Evolutionary conservation across 164 flowering plant species (phyloP).

Genomic region (grape (Vitis vinifera)): ASM3070453v1 NC_081818.1:18079001-18079500

Average conservation of each 20-base stretch:
- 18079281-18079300: constrained; percentile 13
- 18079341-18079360: constrained; percentile 2
- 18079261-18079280: constrained; percentile 4
- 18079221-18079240: constrained; percentile 33
- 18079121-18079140: no score
- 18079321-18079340: constrained; percentile 26
- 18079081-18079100: no score
- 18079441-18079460: constrained; percentile 23
- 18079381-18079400: constrained; percentile 40
- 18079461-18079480: constrained; percentile 34
- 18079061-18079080: no score
- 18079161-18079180: no score
- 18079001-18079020: no score
- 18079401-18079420: constrained; percentile 22
- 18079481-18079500: constrained; percentile 27
- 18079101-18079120: no score
- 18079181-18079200: no score
- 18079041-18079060: no score
- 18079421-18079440: constrained; percentile 25
- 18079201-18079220: no score
- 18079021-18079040: no score
- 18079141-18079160: no score
- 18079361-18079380: constrained; percentile 40
- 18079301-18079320: constrained; percentile 21
- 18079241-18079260: constrained; percentile 10